phyloP scores from a whole-genome alignment of 768 basidiomycete species.

The Saitozyma sp. region DNA sequence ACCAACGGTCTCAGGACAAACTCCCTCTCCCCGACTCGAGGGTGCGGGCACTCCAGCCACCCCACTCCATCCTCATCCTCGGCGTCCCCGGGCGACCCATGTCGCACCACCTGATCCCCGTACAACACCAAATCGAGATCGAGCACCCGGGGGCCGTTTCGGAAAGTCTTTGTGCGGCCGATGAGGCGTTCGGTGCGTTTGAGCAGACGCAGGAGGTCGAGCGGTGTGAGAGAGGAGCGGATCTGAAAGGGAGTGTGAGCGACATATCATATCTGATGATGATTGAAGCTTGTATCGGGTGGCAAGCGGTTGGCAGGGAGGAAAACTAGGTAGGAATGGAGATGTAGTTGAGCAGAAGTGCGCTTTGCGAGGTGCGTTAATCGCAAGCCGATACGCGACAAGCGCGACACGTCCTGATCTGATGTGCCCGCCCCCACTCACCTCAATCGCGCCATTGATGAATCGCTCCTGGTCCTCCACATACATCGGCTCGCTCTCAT shows the following conservation, averaged over 20 bases:
- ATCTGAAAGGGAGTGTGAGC: conserved; percentile 58
- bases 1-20: conserved; percentile 85
- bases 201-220: conserved; percentile 62
- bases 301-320: too few species aligned
- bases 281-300: too few species aligned
- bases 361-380: too few species aligned
- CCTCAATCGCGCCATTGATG: conserved; percentile 87
- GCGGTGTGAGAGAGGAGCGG: conserved; percentile 68
- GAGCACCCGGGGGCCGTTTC: conserved; percentile 83
- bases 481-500: conserved; percentile 95
- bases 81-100: conserved; percentile 53
- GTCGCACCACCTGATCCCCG: conserved; percentile 64
- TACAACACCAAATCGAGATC: conserved; percentile 87
- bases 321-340: too few species aligned
- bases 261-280: background rate
- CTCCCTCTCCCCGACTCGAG: conserved; percentile 75
- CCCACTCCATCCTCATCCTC: conserved; percentile 55
- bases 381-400: too few species aligned
- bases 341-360: too few species aligned
- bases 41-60: conserved; percentile 83
- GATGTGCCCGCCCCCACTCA: conserved; percentile 55
- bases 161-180: conserved; percentile 74
- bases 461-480: conserved; percentile 84
- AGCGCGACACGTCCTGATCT: background rate
- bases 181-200: conserved; percentile 73